These are phyloP conservation scores for Petrea volubilis DNA, from an alignment of 257 asterid genomes.

Conservation along the genomic window DNA sequence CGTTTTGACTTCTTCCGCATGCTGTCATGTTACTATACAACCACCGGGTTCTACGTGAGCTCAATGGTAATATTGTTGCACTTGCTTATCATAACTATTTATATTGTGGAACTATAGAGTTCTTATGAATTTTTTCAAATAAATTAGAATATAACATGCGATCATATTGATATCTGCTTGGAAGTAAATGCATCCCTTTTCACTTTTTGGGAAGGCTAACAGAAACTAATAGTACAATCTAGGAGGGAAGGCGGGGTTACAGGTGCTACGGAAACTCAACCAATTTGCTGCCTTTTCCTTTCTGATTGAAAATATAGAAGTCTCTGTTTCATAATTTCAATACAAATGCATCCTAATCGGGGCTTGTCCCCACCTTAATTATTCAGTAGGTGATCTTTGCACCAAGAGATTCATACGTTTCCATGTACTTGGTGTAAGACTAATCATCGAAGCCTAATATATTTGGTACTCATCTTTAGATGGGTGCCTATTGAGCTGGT, in stretches of 20 bases:
- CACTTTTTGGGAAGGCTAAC: background rate
- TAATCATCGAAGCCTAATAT: background rate
- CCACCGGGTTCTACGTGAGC: slow-evolving; percentile 85
- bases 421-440: background rate
- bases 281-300: background rate
- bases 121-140: background rate
- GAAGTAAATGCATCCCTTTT: background rate
- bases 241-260: background rate
- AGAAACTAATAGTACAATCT: background rate
- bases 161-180: background rate
- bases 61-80: slow-evolving; percentile 65
- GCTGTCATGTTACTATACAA: slow-evolving; percentile 78
- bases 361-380: background rate
- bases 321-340: background rate
- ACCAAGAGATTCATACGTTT: background rate
- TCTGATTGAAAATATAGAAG: background rate
- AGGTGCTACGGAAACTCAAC: background rate
- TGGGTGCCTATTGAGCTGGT: background rate
- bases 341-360: background rate
- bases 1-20: slow-evolving; percentile 92
- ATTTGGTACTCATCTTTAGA: background rate
- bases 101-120: background rate
- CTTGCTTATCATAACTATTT: slow-evolving; percentile 3
- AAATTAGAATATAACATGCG: background rate
- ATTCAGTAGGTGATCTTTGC: background rate